phyloP scores from a whole-genome alignment of 192 early-diverging fungal species.

The Backusella westeae region DNA sequence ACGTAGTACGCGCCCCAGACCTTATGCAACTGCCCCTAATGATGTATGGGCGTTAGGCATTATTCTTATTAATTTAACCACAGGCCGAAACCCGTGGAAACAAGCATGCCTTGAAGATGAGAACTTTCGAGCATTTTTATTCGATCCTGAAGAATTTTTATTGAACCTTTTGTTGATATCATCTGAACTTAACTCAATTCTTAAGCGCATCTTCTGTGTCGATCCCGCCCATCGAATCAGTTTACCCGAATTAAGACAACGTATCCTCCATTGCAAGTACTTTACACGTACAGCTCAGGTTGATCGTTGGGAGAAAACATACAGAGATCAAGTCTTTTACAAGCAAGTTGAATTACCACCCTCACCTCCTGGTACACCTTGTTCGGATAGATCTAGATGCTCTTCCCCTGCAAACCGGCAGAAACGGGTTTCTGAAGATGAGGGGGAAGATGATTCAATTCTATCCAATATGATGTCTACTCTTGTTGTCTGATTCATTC shows the following conservation, averaged over 20 bases:
- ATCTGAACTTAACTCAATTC: slow-evolving; percentile 60
- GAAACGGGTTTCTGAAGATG: background rate
- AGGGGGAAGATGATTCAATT: background rate
- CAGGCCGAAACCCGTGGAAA: slow-evolving; percentile 83
- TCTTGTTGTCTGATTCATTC: background rate
- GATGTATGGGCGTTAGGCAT: slow-evolving; percentile 91
- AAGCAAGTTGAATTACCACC: slow-evolving; percentile 5
- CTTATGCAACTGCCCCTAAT: slow-evolving; percentile 56
- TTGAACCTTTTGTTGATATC: slow-evolving; percentile 64
- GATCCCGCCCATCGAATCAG: slow-evolving; percentile 60
- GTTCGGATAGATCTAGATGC: background rate
- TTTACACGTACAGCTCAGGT: slow-evolving; percentile 30
- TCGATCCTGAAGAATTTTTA: slow-evolving; percentile 55
- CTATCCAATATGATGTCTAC: background rate
- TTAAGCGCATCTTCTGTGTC: slow-evolving; percentile 68
- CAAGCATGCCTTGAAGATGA: slow-evolving; percentile 67
- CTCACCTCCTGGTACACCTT: slow-evolving; percentile 9
- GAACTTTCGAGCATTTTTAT: slow-evolving; percentile 70
- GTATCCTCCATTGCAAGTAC: slow-evolving; percentile 39
- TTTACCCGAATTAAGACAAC: slow-evolving; percentile 38
- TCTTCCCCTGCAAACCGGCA: background rate
- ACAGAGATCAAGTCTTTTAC: background rate
- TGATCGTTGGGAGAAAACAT: slow-evolving; percentile 13
- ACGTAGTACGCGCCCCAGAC: slow-evolving; percentile 9
- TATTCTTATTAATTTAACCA: slow-evolving; percentile 85